These are phyloP conservation scores for Potentilla sterilis DNA, from an alignment of 306 rosid species.

Conservation along the genomic window DNA sequence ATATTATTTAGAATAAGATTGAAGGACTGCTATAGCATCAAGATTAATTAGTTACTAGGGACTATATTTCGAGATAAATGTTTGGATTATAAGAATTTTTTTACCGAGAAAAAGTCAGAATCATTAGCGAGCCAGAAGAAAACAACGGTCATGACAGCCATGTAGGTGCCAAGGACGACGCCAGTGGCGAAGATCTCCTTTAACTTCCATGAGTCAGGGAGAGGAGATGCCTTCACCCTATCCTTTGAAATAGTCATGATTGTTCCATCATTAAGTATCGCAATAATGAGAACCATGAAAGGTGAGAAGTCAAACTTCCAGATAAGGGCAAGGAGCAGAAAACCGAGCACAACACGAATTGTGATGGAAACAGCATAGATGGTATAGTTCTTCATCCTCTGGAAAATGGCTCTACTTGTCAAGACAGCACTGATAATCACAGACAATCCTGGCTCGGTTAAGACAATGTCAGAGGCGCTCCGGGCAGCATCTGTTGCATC, in stretches of 20 bases:
- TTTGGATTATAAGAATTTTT: constrained; percentile 3
- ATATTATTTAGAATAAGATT: background rate
- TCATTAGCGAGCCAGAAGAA: constrained; percentile 71
- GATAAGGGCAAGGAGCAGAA: constrained; percentile 76
- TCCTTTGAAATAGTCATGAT: constrained; percentile 96
- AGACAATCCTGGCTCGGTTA: constrained; percentile 89
- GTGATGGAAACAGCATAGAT: constrained; percentile 91
- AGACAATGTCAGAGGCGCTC: constrained; percentile 85
- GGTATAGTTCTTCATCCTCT: constrained; percentile 93
- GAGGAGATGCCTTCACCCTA: constrained; percentile 89
- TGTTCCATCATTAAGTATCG: constrained; percentile 88
- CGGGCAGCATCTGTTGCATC: constrained; percentile 95
- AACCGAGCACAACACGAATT: constrained; percentile 76
- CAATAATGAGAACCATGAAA: constrained; percentile 88
- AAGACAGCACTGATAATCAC: constrained; percentile 83
- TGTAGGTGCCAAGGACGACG: constrained; percentile 68
- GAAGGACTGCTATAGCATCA: background rate
- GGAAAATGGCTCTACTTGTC: constrained; percentile 90
- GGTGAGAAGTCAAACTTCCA: constrained; percentile 95
- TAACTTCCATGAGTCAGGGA: constrained; percentile 91
- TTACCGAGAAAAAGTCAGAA: constrained; percentile 71
- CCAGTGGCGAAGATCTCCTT: constrained; percentile 85
- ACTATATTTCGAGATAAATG: background rate
- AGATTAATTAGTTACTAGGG: background rate
- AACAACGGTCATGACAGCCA: constrained; percentile 82